A percentile compares a stretch with the other conserved stretches of the same genome.
phyloP scores from a whole-genome alignment of 148 eudicot genomes.

The Cornus florida region DNA sequence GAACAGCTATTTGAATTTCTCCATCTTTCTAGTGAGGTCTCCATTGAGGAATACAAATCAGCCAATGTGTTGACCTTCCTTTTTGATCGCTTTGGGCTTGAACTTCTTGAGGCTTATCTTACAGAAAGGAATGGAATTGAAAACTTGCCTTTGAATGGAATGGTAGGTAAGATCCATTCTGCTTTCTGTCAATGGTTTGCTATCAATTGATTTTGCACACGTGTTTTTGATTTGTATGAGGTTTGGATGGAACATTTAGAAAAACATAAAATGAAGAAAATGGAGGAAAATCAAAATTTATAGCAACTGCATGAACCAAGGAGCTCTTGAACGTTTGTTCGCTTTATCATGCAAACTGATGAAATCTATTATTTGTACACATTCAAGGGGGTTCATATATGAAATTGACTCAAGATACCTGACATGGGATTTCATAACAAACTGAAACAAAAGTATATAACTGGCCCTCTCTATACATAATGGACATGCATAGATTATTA shows the following conservation, averaged over 20 bases:
- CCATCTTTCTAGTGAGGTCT: slow-evolving; percentile 58
- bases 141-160: slow-evolving; percentile 74
- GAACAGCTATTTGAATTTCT: slow-evolving; percentile 73
- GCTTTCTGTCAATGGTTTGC: slow-evolving; percentile 5
- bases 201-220: neutral
- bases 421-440: too few relatives aligned
- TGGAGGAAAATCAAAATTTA: neutral
- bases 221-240: neutral
- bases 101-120: slow-evolving; percentile 66
- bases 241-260: neutral
- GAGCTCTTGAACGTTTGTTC: too few relatives aligned
- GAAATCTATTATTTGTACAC: slow-evolving; percentile 2
- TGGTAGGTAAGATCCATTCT: slow-evolving; percentile 81
- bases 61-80: slow-evolving; percentile 54
- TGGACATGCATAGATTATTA: neutral
- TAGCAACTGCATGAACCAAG: too few relatives aligned
- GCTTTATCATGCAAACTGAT: neutral
- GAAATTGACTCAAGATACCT: too few relatives aligned
- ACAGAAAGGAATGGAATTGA: slow-evolving; percentile 48
- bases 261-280: neutral
- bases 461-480: neutral
- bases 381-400: neutral
- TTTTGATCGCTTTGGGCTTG: slow-evolving; percentile 65
- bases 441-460: too few relatives aligned
- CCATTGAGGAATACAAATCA: slow-evolving; percentile 59